These are phyloP conservation scores for Myxozyma lipomycoides DNA, from an alignment of 805 yeast genomes.

Conservation along the genomic window DNA sequence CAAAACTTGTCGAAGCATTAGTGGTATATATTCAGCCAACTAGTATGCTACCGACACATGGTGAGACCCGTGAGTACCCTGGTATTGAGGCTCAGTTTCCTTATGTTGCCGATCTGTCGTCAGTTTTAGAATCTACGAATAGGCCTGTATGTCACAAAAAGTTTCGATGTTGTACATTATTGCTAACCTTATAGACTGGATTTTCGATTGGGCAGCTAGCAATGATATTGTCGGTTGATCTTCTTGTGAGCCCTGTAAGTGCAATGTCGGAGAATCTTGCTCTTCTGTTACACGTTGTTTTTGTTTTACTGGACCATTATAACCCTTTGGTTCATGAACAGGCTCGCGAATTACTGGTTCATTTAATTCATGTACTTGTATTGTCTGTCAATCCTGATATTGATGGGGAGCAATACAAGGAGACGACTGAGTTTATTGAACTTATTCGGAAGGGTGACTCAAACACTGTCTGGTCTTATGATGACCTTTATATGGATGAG, in stretches of 20 bases:
- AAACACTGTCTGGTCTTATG: conserved; percentile 73
- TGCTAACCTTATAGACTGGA: conserved; percentile 40
- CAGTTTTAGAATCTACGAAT: conserved; percentile 50
- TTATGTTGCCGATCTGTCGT: conserved; percentile 69
- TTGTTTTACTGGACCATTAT: conserved; percentile 85
- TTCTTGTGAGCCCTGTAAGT: conserved; percentile 64
- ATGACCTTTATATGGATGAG: conserved; percentile 72
- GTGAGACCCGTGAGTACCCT: conserved; percentile 31
- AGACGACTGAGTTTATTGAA: conserved; percentile 53
- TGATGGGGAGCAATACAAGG: conserved; percentile 10
- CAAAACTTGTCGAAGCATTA: conserved; percentile 58
- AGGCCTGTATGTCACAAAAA: conserved; percentile 44
- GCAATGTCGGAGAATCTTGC: conserved; percentile 60
- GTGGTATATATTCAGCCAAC: conserved; percentile 73
- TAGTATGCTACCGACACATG: conserved; percentile 76
- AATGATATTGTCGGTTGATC: conserved; percentile 76
- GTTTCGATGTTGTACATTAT: not conserved
- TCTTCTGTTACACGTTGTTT: conserved; percentile 68
- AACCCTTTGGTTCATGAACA: conserved; percentile 77
- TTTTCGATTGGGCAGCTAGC: conserved; percentile 87
- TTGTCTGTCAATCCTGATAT: conserved; percentile 46
- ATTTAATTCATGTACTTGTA: conserved; percentile 62
- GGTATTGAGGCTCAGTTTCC: conserved; percentile 49
- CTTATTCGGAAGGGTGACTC: conserved; percentile 52
- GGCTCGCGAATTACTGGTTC: conserved; percentile 70